Base-by-base conservation (phyloP, 345 rosid species). In the Abelmoschus esculentus region DNA sequence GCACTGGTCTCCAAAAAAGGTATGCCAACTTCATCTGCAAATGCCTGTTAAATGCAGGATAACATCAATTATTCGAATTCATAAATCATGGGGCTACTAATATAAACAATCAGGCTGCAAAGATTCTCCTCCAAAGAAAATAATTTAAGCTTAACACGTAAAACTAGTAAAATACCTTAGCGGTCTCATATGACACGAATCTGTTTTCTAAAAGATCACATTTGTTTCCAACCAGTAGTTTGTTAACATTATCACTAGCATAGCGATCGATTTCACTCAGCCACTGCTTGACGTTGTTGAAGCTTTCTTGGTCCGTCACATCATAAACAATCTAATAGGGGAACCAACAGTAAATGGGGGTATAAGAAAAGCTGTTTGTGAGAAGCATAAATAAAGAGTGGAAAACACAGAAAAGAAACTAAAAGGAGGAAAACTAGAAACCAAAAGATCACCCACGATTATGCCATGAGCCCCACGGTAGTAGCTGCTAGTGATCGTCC, bases 391-490 rank as follows among this genome's bases (percentile, higher is more conserved):
- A 6, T 17, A 29, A 29, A n/a, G 32, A 17, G 3, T 2, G 6
- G 44, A 38, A 31, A 12, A 3, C 65, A 19, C 50, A 9, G 15
- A 11, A 9, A 67, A 5, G 55, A 34, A 12, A 53, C 32, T 47
- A 66, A 22, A 19, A 55, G 60, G 60, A 55, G 11, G 31, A 66
- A 58, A 62, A 18, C 66, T 18, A 62, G 31, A 40, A 64, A 59
- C 58, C 61, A 4, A 52, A 47, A 72, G 63, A 13, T 49, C 63
- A 74, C 87, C 72, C 78, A 90, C 97, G 38, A 92, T 92, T 74
- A 92, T 90, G 73, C 97, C 98, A 83, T 92, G 98, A 5, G 97
- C 97, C 75, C 98, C 98, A 61, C 96, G 96, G 72, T 92, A 92
- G 84, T 90, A 92, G 80, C 98, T 92, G 77, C 98, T 92, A 46